Evolutionary conservation across 805 yeast species (phyloP).

Genomic region (Ogataea parapolymorpha): DNA sequence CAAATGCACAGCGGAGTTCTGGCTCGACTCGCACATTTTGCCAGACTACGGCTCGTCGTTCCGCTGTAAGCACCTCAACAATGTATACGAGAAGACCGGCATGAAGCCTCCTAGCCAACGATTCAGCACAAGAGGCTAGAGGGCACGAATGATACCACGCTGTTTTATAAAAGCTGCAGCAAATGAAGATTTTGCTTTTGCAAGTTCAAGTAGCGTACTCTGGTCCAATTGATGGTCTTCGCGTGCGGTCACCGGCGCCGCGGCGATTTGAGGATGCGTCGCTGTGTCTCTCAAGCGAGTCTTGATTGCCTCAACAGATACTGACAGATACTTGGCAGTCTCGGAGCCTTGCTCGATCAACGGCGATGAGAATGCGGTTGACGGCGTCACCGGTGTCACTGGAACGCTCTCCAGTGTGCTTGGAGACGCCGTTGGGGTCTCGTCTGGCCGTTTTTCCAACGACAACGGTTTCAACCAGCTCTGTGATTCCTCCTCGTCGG

Average conservation of each 20-base stretch:
- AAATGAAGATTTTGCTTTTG: constrained; percentile 10
- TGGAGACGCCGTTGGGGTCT: constrained; percentile 1
- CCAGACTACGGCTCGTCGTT: constrained; percentile 24
- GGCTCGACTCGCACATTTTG: constrained; percentile 56
- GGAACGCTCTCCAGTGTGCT: constrained; percentile 3
- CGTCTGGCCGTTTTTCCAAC: constrained; percentile 15
- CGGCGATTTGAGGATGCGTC: constrained; percentile 13
- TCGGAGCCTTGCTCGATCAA: constrained; percentile 9
- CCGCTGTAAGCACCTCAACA: constrained; percentile 16
- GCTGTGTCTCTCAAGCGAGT: constrained; percentile 10
- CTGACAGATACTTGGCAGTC: constrained; percentile 20
- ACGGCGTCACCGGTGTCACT: constrained; percentile 4
- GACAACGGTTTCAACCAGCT: constrained; percentile 26
- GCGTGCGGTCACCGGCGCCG: constrained; percentile 14
- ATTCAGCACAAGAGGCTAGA: constrained; percentile 13
- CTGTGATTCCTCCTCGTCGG: constrained; percentile 11
- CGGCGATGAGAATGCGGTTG: constrained; percentile 15
- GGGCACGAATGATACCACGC: not conserved
- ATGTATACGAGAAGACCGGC: constrained; percentile 13
- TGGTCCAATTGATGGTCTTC: not conserved
- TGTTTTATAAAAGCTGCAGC: constrained; percentile 3
- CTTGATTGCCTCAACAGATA: constrained; percentile 14
- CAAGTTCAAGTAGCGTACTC: constrained; percentile 2
- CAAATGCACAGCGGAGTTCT: constrained; percentile 45
- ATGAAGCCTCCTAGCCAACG: constrained; percentile 19